These are phyloP conservation scores for Friedmanniomyces endolithicus DNA, from an alignment of 495 filamentous ascomycete genomes.

Conservation along the genomic window DNA sequence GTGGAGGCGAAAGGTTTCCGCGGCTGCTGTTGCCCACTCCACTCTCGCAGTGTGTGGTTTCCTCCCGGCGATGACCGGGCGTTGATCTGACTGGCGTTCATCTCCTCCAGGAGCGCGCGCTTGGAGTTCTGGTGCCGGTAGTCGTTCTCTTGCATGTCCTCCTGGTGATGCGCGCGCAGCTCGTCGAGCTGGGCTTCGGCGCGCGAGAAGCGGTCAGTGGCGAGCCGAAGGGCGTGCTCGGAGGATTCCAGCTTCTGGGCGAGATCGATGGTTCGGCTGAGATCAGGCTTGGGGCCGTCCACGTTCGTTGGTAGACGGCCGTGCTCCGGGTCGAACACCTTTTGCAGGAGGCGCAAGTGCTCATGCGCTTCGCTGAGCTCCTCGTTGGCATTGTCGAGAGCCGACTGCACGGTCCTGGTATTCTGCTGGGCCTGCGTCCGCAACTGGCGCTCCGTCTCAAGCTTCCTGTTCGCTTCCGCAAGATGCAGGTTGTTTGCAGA, in stretches of 20 bases:
- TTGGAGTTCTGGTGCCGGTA: conserved; percentile 59
- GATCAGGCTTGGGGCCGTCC: conserved; percentile 42
- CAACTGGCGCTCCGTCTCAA: conserved; percentile 84
- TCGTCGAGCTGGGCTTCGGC: conserved; percentile 77
- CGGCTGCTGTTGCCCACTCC: conserved; percentile 49
- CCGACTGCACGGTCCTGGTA: conserved; percentile 62
- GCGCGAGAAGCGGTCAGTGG: conserved; percentile 68
- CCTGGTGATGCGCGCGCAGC: conserved; percentile 56
- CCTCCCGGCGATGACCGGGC: conserved; percentile 54
- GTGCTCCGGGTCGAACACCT: conserved; percentile 71
- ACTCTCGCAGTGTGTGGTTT: conserved; percentile 58
- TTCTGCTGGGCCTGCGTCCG: conserved; percentile 76
- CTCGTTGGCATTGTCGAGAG: conserved; percentile 61
- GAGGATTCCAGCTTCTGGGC: conserved; percentile 82
- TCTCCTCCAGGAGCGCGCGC: conserved; percentile 68
- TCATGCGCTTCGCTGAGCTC: conserved; percentile 69
- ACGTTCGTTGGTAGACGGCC: conserved; percentile 46
- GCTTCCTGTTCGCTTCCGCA: conserved; percentile 73
- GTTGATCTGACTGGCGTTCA: conserved; percentile 69
- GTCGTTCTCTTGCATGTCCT: conserved; percentile 63
- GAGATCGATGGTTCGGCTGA: conserved; percentile 61
- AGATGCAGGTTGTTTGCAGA: conserved; percentile 72
- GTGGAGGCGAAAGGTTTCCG: conserved; percentile 39
- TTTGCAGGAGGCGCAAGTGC: conserved; percentile 69
- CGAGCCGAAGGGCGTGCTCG: conserved; percentile 71